Percentiles rank a stretch among this genome's conserved stretches.
Conservation (phyloP, 2,329 filamentous ascomycete genomes). For the Monilinia fructicola region DNA sequence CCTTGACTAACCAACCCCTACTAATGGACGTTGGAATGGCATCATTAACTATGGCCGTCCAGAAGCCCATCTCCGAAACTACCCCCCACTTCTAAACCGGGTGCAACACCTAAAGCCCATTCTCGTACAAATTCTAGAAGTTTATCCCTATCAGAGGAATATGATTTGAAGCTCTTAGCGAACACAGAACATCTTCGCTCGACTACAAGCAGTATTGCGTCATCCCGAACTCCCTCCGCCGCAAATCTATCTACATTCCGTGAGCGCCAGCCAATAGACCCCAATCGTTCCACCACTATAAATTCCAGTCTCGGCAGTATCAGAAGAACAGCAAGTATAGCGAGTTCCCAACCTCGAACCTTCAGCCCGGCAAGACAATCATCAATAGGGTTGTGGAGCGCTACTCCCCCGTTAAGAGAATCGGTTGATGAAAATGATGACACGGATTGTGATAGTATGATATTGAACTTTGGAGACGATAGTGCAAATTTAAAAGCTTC, state of each 20-base stretch:
- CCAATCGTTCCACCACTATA: constrained; percentile 24
- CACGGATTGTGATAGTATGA: constrained; percentile 42
- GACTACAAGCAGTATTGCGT: constrained; percentile 42
- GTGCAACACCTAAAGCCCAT: constrained; percentile 42
- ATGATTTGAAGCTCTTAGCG: constrained; percentile 73
- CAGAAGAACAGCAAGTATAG: constrained; percentile 38
- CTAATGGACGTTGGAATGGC: constrained; percentile 87
- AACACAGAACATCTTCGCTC: constrained; percentile 69
- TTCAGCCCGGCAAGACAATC: constrained; percentile 34
- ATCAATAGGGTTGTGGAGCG: constrained; percentile 52
- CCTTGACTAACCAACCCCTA: constrained; percentile 86
- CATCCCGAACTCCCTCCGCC: constrained; percentile 41
- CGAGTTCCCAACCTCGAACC: constrained; percentile 29
- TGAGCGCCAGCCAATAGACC: constrained; percentile 31
- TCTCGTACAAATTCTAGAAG: constrained; percentile 42
- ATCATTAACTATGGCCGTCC: constrained; percentile 83
- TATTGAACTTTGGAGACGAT: constrained; percentile 51
- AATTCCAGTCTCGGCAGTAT: constrained; percentile 38
- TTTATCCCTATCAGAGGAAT: constrained; percentile 58
- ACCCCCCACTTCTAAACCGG: constrained; percentile 30
- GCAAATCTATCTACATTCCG: constrained; percentile 34
- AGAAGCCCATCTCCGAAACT: constrained; percentile 46
- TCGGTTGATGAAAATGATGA: constrained; percentile 48
- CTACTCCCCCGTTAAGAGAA: constrained; percentile 46
- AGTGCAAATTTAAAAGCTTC: neutral